Percentiles rank a stretch among this genome's conserved stretches.
Evolutionary conservation across 805 yeast genomes (phyloP).

Genomic region (Metschnikowia kofuensis): DNA sequence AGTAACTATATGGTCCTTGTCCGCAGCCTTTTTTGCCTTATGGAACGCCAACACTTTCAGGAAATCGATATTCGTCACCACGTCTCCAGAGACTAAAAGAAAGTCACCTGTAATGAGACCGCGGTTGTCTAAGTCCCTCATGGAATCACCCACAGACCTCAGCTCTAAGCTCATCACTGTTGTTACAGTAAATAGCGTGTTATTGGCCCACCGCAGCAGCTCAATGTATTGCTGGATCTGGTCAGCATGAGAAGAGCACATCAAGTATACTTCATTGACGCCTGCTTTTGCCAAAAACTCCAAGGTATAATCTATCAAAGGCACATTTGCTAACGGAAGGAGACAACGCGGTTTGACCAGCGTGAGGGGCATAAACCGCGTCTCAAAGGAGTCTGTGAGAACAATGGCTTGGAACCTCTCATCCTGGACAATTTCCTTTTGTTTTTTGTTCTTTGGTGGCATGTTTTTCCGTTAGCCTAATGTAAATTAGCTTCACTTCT

Average conservation of each 20-base stretch:
- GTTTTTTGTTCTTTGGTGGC: slow-evolving; percentile 51
- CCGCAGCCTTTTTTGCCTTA: slow-evolving; percentile 63
- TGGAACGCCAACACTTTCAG: slow-evolving; percentile 71
- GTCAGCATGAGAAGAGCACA: slow-evolving; percentile 89
- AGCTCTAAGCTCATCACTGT: slow-evolving; percentile 84
- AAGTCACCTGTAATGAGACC: slow-evolving; percentile 91
- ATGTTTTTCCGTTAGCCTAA: slow-evolving; percentile 14
- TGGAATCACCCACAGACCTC: slow-evolving; percentile 92
- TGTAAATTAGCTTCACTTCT: not conserved
- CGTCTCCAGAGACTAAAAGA: slow-evolving; percentile 87
- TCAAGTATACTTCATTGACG: slow-evolving; percentile 83
- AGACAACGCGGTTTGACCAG: slow-evolving; percentile 84
- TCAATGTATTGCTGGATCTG: slow-evolving; percentile 82
- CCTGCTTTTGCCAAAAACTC: slow-evolving; percentile 91
- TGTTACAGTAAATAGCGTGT: slow-evolving; percentile 77
- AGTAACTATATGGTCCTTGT: slow-evolving; percentile 89
- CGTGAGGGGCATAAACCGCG: slow-evolving; percentile 90
- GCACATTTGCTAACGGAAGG: slow-evolving; percentile 88
- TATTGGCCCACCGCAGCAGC: slow-evolving; percentile 64
- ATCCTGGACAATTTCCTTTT: slow-evolving; percentile 59
- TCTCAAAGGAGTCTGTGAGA: slow-evolving; percentile 88
- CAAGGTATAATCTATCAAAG: slow-evolving; percentile 89
- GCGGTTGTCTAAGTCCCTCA: slow-evolving; percentile 91
- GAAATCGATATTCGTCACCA: slow-evolving; percentile 87
- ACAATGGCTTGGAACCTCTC: slow-evolving; percentile 91